A percentile compares a stretch with the other conserved stretches of the same genome.
phyloP scores from a whole-genome alignment of 306 rosid genomes.

The Canavalia ensiformis region DNA sequence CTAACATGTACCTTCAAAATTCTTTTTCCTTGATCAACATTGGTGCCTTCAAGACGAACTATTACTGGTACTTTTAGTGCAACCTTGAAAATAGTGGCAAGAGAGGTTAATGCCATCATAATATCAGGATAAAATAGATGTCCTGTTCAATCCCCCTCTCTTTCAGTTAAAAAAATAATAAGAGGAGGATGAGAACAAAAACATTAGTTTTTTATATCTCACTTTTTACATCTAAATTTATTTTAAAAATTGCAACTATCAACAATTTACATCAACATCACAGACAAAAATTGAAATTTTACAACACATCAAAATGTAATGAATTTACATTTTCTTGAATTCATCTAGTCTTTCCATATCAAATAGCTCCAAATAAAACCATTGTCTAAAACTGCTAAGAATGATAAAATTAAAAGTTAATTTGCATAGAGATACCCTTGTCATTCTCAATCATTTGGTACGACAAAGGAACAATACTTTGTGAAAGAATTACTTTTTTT shows the following conservation, averaged over 20 bases:
- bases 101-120: conserved; percentile 35
- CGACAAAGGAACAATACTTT: conserved; percentile 25
- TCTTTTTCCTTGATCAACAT: conserved; percentile 94
- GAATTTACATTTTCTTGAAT: conserved; percentile 21
- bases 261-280: conserved; percentile 27
- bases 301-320: conserved; percentile 17
- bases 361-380: conserved; percentile 14
- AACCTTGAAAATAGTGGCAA: conserved; percentile 64
- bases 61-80: conserved; percentile 89
- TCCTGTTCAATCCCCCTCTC: neutral
- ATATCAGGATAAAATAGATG: conserved; percentile 30
- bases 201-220: neutral
- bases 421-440: neutral
- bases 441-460: conserved; percentile 32
- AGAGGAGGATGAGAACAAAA: neutral
- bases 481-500: neutral
- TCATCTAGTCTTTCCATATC: conserved; percentile 7
- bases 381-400: conserved; percentile 13
- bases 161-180: neutral
- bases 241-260: conserved; percentile 6
- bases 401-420: conserved; percentile 13
- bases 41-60: conserved; percentile 99
- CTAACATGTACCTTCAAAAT: conserved; percentile 73
- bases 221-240: neutral
- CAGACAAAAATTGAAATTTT: conserved; percentile 41